Base-by-base conservation (phyloP, 495 filamentous ascomycete species). In the Stereocaulon alpinum region DNA sequence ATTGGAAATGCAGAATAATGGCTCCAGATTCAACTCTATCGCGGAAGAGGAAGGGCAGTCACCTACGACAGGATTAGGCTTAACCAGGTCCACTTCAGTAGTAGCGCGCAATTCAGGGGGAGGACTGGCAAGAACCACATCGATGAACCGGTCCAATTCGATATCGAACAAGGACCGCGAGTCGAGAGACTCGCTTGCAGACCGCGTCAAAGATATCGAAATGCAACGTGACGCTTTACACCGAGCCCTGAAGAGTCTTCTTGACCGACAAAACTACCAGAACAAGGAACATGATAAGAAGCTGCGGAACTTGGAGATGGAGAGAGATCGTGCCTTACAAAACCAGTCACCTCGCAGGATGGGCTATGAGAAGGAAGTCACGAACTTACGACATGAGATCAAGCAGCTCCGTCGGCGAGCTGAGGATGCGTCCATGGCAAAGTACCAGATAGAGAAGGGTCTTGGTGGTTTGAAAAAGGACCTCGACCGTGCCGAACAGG, bases 381-480 rank as follows among this genome's bases (percentile, higher is more conserved):
- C 74, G 3, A 81, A 78, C 59, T 76, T 97, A 18, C 85, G 90
- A 58, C 81, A 86, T 10, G 93, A 98, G 69, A 86, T 98, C 61
- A 87, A 86, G 60, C 78, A 83, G 10, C 82, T 98, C 49, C 85
- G 93, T 32, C 84, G 85, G 56, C 85, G 94, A 55, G 91, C 94
- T 27, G 91, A 97, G 64, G 93, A 98, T 56, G 94, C 93, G 22
- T 77, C 96, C n/a, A 89, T 94, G 64, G 87, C 91, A 66, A 97
- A 96, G 74, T 96, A 86, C 81, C 86, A 93, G 71, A 92, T 91
- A 58, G 93, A 98, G 72, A 95, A 95, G 72, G 90, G 91, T 27
- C 78, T 98, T 15, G 80, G 85, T 59, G 91, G 92, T 44, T 75
- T 98, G 61, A 95, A 95, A 72, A 96, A 96, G 87, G 93, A 98